Evolutionary conservation across 2,329 filamentous ascomycete genomes (phyloP), one percentile per base, ranked within the genome.

Genomic region (Magnaporthales sp.): DNA sequence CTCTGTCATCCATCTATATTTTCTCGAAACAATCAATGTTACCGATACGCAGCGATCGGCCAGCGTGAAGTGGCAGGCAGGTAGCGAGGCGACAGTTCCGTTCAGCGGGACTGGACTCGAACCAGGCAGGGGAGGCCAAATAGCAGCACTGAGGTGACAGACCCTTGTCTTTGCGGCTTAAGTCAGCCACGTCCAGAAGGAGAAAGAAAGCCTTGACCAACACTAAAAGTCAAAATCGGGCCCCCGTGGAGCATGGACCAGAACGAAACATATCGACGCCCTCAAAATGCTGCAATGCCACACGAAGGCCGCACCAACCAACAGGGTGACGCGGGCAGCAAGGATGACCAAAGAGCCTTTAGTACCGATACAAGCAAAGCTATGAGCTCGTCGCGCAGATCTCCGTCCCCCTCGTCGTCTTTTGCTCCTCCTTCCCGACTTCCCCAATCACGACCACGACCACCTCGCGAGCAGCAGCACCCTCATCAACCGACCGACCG

Each of bases 281-380:
- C 72, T 72, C 76, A 75, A 73, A 72, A 79, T 77, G 77, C 73
- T 76, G 75, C 76, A 70, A 78, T 80, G 76, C 76, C 77, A 76
- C 75, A 78, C 75, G 77, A 79, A 75, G 73, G 73, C 69, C 75
- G 71, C 72, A 74, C 69, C 70, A 71, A 72, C 72, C 74, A 68
- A 69, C 71, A 72, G 71, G 73, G 70, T 70, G 72, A 74, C 72
- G 74, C 76, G 66, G 74, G 71, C 72, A 73, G 73, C 73, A 75
- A 74, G 68, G 71, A 75, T 73, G 74, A 70, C 8, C 22, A 27
- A 5, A 26, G 27, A 27, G 24, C 56, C 24, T 19, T 60, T 3
- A 29, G 24, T 13, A 60, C 24, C 13, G 56, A 60, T 19, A 60
- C 5, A 60, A 27, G 56, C 64, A 72, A 72, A 73, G 75, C 74